Evolutionary conservation across 2,329 filamentous ascomycete genomes (phyloP), one percentile per base, ranked within the genome.

Genomic region (Penicillium sp.): DNA sequence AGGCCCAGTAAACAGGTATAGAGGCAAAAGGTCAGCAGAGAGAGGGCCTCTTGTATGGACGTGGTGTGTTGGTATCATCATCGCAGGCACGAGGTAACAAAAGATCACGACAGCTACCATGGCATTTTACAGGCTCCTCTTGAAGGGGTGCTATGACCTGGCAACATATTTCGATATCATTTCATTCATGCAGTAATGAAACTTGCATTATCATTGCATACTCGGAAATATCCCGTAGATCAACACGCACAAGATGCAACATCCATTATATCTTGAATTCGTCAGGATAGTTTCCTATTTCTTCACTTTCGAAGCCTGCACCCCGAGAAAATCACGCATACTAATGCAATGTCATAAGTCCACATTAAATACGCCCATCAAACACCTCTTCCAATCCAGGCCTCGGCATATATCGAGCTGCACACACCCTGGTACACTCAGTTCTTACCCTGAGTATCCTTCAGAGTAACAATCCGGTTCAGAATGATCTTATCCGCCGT

Each of bases 391-490:
- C 20, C 28, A 25, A 38, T 28, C 28, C 45, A 31, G n/a, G 22
- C 45, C 45, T 49, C 45, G 5, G 25, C 14, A 17, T 14, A 34
- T 49, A 17, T 8, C 15, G 10, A 31, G 28, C 20, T 17, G n/a
- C 22, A 17, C 15, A 17, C 5, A 39, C n/a, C n/a, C 12, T 41
- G 25, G 28, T 39, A 11, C 31, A 34, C 39, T 58, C 59, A 69
- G 55, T 63, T 69, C 77, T 69, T 69, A 50, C 66, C 67, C 63
- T 68, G 63, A n/a, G 61, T 59, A 61, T 96, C 93, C 81, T 96
- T 96, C 71, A 97, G 77, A 50, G 90, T 91, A 22, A 98, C 93
- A 70, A 98, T 97, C 54, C 92, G 85, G 79, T 98, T 98, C 34
- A 98, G 79, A 50, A 98, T 86, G 65, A 96, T 82, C 75, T 89